phyloP scores from a whole-genome alignment of 495 filamentous ascomycete species.

The Penicillium paradoxum region DNA sequence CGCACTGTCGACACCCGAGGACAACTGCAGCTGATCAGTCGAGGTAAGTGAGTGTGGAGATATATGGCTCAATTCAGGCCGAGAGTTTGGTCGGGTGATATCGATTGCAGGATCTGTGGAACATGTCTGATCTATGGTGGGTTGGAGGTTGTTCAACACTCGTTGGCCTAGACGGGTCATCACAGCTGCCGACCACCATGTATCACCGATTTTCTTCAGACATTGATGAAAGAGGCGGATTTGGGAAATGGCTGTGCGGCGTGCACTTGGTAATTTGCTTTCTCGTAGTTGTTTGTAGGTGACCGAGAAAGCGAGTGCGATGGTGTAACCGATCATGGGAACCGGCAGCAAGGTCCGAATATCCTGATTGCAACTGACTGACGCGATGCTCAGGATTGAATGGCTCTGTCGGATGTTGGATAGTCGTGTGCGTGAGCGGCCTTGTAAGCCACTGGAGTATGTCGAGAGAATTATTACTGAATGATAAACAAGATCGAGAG shows the following conservation, averaged over 20 bases:
- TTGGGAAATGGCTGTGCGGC: slow-evolving; percentile 10
- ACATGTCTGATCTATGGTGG: background rate
- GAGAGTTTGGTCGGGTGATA: slow-evolving; percentile 6
- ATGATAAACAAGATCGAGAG: slow-evolving; percentile 18
- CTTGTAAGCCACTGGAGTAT: slow-evolving; percentile 18
- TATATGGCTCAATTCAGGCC: background rate
- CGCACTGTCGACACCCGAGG: background rate
- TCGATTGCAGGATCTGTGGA: background rate
- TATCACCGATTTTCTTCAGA: slow-evolving; percentile 12
- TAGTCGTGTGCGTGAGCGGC: slow-evolving; percentile 8
- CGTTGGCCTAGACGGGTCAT: slow-evolving; percentile 23
- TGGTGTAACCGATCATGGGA: slow-evolving; percentile 18
- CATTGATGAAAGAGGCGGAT: slow-evolving; percentile 15
- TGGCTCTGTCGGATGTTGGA: slow-evolving; percentile 18
- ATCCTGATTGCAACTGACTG: slow-evolving; percentile 13
- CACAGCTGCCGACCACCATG: slow-evolving; percentile 24
- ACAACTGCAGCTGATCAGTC: background rate
- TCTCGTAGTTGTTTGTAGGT: slow-evolving; percentile 21
- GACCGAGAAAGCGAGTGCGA: slow-evolving; percentile 22
- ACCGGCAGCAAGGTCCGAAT: slow-evolving; percentile 11
- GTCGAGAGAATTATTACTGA: slow-evolving; percentile 19
- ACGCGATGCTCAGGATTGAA: slow-evolving; percentile 13
- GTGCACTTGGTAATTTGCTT: slow-evolving; percentile 12
- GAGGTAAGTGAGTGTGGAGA: background rate
- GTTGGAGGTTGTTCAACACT: slow-evolving; percentile 13